A percentile compares a stretch with the other conserved stretches of the same genome.
Evolutionary conservation across 108 stramenopile genomes (phyloP).

Genomic region (Aurantiochytrium sp.): DNA sequence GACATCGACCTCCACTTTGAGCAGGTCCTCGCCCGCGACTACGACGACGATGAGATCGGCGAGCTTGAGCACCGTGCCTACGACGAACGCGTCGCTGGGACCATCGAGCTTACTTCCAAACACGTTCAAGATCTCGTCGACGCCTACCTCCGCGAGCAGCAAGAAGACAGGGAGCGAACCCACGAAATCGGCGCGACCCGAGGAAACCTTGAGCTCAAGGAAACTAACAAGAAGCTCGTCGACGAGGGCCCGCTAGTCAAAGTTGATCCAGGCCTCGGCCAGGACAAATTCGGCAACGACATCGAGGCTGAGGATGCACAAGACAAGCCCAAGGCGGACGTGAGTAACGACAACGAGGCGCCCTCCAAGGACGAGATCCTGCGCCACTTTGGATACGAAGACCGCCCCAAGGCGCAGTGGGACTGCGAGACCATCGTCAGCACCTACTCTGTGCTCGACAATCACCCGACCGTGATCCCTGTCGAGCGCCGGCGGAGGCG

Average conservation of each 20-base stretch:
- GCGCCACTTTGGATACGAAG: conserved; percentile 12
- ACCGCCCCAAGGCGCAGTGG: background rate
- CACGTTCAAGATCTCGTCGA: background rate
- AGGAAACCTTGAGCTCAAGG: background rate
- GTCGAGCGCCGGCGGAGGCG: background rate
- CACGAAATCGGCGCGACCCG: background rate
- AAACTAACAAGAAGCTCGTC: background rate
- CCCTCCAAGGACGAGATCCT: background rate
- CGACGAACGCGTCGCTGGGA: background rate
- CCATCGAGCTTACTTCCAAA: background rate
- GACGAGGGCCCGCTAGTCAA: background rate
- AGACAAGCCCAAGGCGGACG: background rate
- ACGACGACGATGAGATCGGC: conserved; percentile 30
- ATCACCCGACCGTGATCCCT: conserved; percentile 27
- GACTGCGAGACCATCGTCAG: conserved; percentile 34
- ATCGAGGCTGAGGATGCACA: background rate
- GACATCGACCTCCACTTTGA: conserved; percentile 24
- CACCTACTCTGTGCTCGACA: conserved; percentile 22
- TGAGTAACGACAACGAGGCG: background rate
- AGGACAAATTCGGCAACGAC: background rate
- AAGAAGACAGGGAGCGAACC: background rate
- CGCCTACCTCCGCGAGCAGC: background rate
- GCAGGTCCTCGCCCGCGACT: background rate
- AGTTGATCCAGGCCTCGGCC: background rate
- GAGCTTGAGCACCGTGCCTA: conserved; percentile 1